Percentiles rank a stretch among this genome's conserved stretches.
Conservation (phyloP, 257 asterid genomes). For the Penstemon eatonii region DNA sequence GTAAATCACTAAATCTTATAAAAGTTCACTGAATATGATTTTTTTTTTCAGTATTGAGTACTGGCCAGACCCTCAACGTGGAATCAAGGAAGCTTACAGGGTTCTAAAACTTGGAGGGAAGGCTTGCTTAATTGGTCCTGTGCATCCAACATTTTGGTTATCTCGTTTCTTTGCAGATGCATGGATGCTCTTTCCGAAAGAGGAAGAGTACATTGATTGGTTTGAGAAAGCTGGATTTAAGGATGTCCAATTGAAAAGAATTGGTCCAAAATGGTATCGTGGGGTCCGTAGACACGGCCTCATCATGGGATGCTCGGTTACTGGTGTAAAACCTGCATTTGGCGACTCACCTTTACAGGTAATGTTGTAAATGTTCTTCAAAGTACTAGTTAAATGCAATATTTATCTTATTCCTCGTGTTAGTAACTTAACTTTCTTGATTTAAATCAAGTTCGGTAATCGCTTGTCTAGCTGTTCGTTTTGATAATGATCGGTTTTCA, state of each 20-base stretch:
- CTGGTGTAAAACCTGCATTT: conserved; percentile 78
- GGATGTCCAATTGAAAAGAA: conserved; percentile 85
- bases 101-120: conserved; percentile 83
- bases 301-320: conserved; percentile 97
- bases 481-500: too few relatives aligned
- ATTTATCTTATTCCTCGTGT: too few relatives aligned
- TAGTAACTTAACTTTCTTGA: too few relatives aligned
- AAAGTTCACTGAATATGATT: conserved; percentile 20
- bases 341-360: conserved; percentile 98
- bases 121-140: conserved; percentile 95
- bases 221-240: conserved; percentile 85
- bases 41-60: conserved; percentile 70
- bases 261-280: conserved; percentile 98
- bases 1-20: not conserved
- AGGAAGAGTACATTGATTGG: conserved; percentile 99
- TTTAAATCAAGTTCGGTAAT: too few relatives aligned
- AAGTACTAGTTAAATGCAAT: too few relatives aligned
- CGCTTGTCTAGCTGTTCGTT: too few relatives aligned
- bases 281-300: conserved; percentile 96
- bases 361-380: not conserved
- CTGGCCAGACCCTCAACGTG: conserved; percentile 99
- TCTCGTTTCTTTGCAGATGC: conserved; percentile 92
- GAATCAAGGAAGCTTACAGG: conserved; percentile 92
- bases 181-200: conserved; percentile 99
- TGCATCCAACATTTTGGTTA: conserved; percentile 84